Conservation (phyloP, 371 early-diverging fungal species). For the Furculomyces boomerangus region DNA sequence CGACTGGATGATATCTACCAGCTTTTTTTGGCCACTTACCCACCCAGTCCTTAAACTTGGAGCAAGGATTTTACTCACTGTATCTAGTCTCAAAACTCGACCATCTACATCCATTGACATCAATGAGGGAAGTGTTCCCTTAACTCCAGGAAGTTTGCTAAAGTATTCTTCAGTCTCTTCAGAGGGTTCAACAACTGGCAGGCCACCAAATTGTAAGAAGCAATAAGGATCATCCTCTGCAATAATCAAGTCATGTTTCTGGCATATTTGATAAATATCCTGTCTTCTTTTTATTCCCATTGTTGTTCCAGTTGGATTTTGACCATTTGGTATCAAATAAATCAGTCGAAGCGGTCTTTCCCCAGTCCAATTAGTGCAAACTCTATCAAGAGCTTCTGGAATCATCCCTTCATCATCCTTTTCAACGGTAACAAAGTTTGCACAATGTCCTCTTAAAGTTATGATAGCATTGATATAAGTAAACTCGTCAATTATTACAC, state of each 20-base stretch:
- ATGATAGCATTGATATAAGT: slow-evolving; percentile 55
- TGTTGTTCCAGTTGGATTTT: slow-evolving; percentile 51
- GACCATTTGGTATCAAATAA: slow-evolving; percentile 47
- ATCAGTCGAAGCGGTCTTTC: slow-evolving; percentile 25
- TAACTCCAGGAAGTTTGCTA: slow-evolving; percentile 7
- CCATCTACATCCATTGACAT: slow-evolving; percentile 41
- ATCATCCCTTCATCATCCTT: slow-evolving; percentile 39
- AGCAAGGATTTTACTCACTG: slow-evolving; percentile 42
- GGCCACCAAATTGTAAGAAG: slow-evolving; percentile 30
- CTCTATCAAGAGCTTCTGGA: slow-evolving; percentile 26
- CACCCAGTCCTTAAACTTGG: slow-evolving; percentile 41
- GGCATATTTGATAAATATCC: slow-evolving; percentile 31
- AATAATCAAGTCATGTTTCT: slow-evolving; percentile 33
- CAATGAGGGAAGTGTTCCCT: slow-evolving; percentile 29
- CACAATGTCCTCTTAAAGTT: slow-evolving; percentile 37
- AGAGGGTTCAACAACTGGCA: not conserved
- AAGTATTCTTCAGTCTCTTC: slow-evolving; percentile 3
- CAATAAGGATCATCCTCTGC: slow-evolving; percentile 61
- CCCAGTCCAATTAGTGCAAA: slow-evolving; percentile 22
- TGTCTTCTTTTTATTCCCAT: slow-evolving; percentile 33
- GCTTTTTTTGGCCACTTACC: slow-evolving; percentile 32
- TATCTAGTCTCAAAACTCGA: slow-evolving; percentile 47
- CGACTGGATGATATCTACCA: slow-evolving; percentile 33
- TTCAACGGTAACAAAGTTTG: slow-evolving; percentile 26
- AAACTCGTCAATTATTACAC: slow-evolving; percentile 48